Base-by-base conservation (phyloP, 2,329 filamentous ascomycete genomes). In the Neurospora crassa region DNA sequence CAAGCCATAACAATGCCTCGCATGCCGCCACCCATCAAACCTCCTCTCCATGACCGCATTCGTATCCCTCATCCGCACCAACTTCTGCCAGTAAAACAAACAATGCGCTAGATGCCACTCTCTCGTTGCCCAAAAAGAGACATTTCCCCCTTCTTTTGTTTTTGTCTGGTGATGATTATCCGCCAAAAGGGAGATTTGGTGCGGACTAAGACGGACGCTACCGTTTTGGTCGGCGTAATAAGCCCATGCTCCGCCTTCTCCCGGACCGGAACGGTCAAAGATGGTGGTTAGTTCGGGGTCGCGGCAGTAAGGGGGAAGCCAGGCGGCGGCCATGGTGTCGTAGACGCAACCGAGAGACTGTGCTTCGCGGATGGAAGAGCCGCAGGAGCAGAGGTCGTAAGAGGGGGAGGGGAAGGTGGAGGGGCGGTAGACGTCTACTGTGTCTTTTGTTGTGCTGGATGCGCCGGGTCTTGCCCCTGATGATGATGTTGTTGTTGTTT, bases 61-160 rank as follows among this genome's bases (percentile, higher is more conserved):
- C 1, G 67, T 75, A 11, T 70, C 67, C 14, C 70, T 40, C 67
- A 72, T 71, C 29, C 72, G 37, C 53, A 68, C 68, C 40, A 71
- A 43, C 72, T 80, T 80, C 63, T 75, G 75, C 79, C 79, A 81
- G 71, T 80, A 80, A 40, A 77, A 80, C 4, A 77, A 67, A 70
- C 79, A 81, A 68, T 80, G 79, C 0, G 74, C 73, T 0, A 79
- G 69, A 71, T 81, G 79, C 79, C 79, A 81, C 1, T 75, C 63
- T 68, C 69, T 70, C 68, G 69, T 75, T 74, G 37, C 71, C 75
- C 68, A 80, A 68, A 67, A 24, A 24, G 24, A 75, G 14, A 29
- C 18, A 3, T 40, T 69, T 12, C 40, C 37, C 1, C 20, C 40
- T 8, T 47, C 40, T 8, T 47, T 71, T 8, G 4, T 3, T 3